Evolutionary conservation across 2,329 filamentous ascomycete species (phyloP), one percentile per base, ranked within the genome.

Genomic region (Paraphaeosphaeria sporulosa): DNA sequence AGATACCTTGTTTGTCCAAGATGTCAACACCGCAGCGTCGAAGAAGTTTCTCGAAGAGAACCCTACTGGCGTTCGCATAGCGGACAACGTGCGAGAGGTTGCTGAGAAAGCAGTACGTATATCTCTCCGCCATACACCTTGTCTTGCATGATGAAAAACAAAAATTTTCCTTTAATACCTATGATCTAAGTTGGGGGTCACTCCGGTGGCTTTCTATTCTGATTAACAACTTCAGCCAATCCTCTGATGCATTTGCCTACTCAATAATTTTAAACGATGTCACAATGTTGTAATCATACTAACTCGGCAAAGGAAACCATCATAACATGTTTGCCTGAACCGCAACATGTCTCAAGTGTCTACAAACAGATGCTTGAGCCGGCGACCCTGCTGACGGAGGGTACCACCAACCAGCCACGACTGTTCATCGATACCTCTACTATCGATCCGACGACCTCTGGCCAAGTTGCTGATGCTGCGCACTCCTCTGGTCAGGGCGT

Each of bases 391-490:
- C 81, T 85, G 7, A 78, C 77, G 34, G 72, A 83, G 21, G 74
- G 80, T 1, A 76, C 84, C 0, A 67, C 82, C 2, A 80, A 82
- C 43, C 85, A 84, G 53, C 82, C 89, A 59, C 89, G 93, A 42
- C 81, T 97, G 59, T 97, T 96, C 78, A 95, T 99, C 74, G 95
- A 99, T 78, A 94, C 91, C 78, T 98, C 94, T 3, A 99, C 95
- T 17, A 98, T 99, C 73, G 95, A 98, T 78, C 93, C 94, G 0
- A 88, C 88, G 34, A 92, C 93, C 2, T 97, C 94, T 1, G 87
- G 87, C 42, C 85, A 88, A 66, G 90, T 98, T 5, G 93, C 93
- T 23, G 83, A 88, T 62, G 84, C 85, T 25, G 89, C 96, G 1
- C 86, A 83, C 59, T 85, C 86, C 5, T 87, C 87, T 1, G 83